Evolutionary conservation across 1,139 yeast species (phyloP).

Genomic region (Candida sp.): DNA sequence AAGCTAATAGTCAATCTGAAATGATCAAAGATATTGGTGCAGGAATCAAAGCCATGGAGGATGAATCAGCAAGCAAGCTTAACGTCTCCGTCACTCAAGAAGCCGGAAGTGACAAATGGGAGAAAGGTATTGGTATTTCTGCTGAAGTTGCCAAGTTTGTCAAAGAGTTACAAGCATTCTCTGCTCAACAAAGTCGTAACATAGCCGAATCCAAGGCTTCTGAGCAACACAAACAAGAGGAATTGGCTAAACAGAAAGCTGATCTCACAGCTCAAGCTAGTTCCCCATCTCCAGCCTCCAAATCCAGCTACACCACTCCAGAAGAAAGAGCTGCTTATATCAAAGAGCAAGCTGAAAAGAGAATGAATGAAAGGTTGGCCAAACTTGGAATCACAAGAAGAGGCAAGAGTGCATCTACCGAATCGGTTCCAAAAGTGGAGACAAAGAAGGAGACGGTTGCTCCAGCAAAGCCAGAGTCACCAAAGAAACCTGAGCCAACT

Average conservation of each 20-base stretch:
- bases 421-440: conserved; percentile 1
- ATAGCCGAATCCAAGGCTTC: conserved; percentile 10
- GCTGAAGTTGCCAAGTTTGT: conserved; percentile 68
- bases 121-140: conserved; percentile 79
- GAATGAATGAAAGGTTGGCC: conserved; percentile 90
- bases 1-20: conserved; percentile 55
- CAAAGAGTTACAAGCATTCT: conserved; percentile 46
- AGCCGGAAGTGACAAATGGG: conserved; percentile 78
- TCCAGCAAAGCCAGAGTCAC: neutral
- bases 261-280: conserved; percentile 10
- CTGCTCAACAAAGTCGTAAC: conserved; percentile 11
- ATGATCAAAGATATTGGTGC: conserved; percentile 75
- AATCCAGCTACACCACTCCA: conserved; percentile 33
- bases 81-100: conserved; percentile 49
- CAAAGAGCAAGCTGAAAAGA: conserved; percentile 88
- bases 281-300: conserved; percentile 15
- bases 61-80: conserved; percentile 55
- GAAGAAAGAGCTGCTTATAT: conserved; percentile 84
- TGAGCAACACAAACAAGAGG: conserved; percentile 5
- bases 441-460: conserved; percentile 1
- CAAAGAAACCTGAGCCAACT: conserved; percentile 2
- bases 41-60: conserved; percentile 74
- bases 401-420: conserved; percentile 10
- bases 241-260: conserved; percentile 7
- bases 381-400: conserved; percentile 68